Percentiles rank a stretch among this genome's conserved stretches.
Evolutionary conservation across 2,329 filamentous ascomycete species (phyloP).

Genomic region (Akanthomyces lecanii): DNA sequence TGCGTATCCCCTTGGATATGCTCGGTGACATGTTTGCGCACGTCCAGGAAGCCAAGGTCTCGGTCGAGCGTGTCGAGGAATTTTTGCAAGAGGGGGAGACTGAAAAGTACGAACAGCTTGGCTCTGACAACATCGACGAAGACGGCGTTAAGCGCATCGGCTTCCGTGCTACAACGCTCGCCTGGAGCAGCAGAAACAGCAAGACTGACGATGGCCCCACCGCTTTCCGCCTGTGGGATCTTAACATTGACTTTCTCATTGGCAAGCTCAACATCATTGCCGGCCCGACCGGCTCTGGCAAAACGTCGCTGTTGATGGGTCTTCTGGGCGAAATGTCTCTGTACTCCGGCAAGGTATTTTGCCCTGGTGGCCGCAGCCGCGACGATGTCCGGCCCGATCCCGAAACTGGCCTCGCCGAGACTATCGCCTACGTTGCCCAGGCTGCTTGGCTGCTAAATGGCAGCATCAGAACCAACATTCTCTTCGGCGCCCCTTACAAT

Average conservation of each 20-base stretch:
- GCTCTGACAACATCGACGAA: constrained; percentile 63
- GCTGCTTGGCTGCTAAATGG: constrained; percentile 96
- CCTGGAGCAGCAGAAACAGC: constrained; percentile 74
- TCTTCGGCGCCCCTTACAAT: constrained; percentile 80
- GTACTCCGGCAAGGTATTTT: constrained; percentile 71
- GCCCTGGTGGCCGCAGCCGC: constrained; percentile 80
- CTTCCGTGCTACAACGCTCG: constrained; percentile 78
- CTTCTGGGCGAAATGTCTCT: constrained; percentile 94
- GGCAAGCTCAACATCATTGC: constrained; percentile 89
- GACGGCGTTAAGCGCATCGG: constrained; percentile 73
- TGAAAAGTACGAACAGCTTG: constrained; percentile 86
- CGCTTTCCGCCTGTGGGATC: constrained; percentile 76
- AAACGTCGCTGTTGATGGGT: constrained; percentile 94
- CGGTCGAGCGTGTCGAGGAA: constrained; percentile 91
- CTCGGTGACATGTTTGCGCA: constrained; percentile 98
- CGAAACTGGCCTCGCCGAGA: constrained; percentile 82
- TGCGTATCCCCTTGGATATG: constrained; percentile 90
- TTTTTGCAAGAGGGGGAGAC: constrained; percentile 93
- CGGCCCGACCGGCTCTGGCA: constrained; percentile 89
- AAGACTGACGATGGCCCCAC: constrained; percentile 61
- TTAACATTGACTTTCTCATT: constrained; percentile 77
- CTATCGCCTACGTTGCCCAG: constrained; percentile 92
- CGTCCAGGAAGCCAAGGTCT: constrained; percentile 95
- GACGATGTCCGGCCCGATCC: constrained; percentile 80
- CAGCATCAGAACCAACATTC: constrained; percentile 91